A percentile compares a stretch with the other conserved stretches of the same genome.
Conservation (phyloP, 257 asterid species). For the Coffea canephora region DNA sequence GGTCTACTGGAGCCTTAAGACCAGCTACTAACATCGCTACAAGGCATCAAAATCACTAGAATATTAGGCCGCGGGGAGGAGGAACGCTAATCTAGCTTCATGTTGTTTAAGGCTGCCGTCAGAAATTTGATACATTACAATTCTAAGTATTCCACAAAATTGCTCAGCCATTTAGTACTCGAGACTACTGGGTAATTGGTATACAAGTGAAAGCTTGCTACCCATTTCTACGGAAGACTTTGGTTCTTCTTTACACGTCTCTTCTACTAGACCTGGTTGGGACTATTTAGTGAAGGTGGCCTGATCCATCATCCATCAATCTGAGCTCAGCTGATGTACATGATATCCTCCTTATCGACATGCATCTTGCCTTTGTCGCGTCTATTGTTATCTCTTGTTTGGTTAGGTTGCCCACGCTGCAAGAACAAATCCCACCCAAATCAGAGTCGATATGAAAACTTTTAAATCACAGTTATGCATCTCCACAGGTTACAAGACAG, state of each 20-base stretch:
- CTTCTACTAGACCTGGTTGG: neutral
- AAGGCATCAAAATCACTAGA: neutral
- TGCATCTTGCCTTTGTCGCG: conserved; percentile 81
- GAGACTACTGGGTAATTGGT: neutral
- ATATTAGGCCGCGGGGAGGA: neutral
- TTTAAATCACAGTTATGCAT: neutral
- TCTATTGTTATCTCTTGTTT: conserved; percentile 30
- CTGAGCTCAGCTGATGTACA: conserved; percentile 37
- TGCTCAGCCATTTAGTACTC: neutral
- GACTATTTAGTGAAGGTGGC: neutral
- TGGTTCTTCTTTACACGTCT: neutral
- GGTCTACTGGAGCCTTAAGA: neutral
- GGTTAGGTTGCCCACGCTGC: conserved; percentile 72
- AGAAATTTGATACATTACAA: neutral
- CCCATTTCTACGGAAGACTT: neutral
- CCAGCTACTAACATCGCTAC: neutral
- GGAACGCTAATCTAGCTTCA: neutral
- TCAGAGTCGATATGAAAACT: neutral
- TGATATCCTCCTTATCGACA: conserved; percentile 58
- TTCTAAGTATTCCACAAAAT: neutral
- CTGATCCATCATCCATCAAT: neutral
- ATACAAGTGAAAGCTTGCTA: neutral
- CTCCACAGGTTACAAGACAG: neutral
- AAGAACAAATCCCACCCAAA: conserved; percentile 8
- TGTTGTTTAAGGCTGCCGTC: neutral